Evolutionary conservation across 2,329 filamentous ascomycete species (phyloP).

Genomic region (Leptographium procerum): DNA sequence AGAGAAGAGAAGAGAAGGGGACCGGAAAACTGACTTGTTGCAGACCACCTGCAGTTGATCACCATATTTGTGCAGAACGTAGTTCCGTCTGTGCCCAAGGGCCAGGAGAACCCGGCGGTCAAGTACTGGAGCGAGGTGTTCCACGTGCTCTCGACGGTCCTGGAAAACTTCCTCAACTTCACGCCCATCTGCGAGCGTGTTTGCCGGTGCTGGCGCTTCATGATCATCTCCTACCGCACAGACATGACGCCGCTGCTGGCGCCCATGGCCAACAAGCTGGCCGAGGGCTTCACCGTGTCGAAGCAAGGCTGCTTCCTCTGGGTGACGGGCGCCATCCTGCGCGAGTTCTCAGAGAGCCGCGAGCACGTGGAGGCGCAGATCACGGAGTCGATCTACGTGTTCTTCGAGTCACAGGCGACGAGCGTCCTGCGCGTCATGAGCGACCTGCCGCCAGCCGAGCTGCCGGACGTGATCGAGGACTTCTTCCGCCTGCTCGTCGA

Average conservation of each 20-base stretch:
- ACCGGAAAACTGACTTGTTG: constrained; percentile 9
- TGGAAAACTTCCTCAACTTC: constrained; percentile 78
- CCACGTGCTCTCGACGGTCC: constrained; percentile 72
- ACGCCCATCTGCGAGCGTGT: constrained; percentile 85
- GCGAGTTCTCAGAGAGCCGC: constrained; percentile 86
- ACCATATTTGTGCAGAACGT: constrained; percentile 77
- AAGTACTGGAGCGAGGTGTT: constrained; percentile 95
- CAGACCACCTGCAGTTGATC: constrained; percentile 82
- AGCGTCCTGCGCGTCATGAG: constrained; percentile 84
- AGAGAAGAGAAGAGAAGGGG: background rate
- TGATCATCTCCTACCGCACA: constrained; percentile 90
- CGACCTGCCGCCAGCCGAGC: constrained; percentile 61
- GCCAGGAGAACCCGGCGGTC: constrained; percentile 76
- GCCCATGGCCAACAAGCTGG: constrained; percentile 77
- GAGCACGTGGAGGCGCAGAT: constrained; percentile 76
- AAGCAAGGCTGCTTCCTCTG: constrained; percentile 96
- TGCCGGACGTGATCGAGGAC: constrained; percentile 82
- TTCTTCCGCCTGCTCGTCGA: constrained; percentile 92
- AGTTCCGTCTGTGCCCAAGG: constrained; percentile 60
- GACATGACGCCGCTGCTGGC: constrained; percentile 78
- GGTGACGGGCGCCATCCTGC: constrained; percentile 88
- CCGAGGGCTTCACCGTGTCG: constrained; percentile 71
- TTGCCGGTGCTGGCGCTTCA: constrained; percentile 91
- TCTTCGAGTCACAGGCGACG: constrained; percentile 88
- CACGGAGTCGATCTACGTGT: constrained; percentile 78